These are phyloP conservation scores for Trichoderma aggressivum DNA, from an alignment of 2,329 filamentous ascomycete species.

Conservation along the genomic window DNA sequence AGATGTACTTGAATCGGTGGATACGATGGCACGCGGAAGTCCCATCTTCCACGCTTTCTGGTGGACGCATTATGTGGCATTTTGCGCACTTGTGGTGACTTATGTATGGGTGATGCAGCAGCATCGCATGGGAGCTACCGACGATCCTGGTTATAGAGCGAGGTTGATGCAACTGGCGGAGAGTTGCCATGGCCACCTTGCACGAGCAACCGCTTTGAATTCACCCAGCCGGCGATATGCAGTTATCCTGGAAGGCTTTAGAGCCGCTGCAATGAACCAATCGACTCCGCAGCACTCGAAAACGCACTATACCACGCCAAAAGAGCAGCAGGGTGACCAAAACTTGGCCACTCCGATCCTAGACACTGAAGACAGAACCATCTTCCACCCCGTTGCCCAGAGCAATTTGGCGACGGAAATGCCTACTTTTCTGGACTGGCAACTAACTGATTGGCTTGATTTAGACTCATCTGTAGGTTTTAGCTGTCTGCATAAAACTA, in stretches of 20 bases:
- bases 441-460: conserved; percentile 32
- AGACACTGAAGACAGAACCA: not conserved
- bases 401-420: not conserved
- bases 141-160: conserved; percentile 5
- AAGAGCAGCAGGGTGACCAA: not conserved
- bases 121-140: conserved; percentile 19
- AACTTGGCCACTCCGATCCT: not conserved
- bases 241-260: conserved; percentile 51
- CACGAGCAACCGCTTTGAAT: conserved; percentile 35
- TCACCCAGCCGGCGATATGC: conserved; percentile 48
- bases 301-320: not conserved
- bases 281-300: not conserved
- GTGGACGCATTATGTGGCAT: conserved; percentile 53
- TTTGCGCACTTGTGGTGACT: conserved; percentile 50
- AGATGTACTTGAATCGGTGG: conserved; percentile 42
- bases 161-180: conserved; percentile 41
- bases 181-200: conserved; percentile 45
- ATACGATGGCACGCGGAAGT: conserved; percentile 38
- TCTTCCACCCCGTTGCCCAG: not conserved
- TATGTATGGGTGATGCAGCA: conserved; percentile 54
- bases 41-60: conserved; percentile 48
- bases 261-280: conserved; percentile 23
- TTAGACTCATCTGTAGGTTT: conserved; percentile 27
- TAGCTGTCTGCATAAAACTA: not conserved
- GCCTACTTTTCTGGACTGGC: conserved; percentile 23